Base-by-base conservation (phyloP, 208 protist species). In the Perkinsela sp. region DNA sequence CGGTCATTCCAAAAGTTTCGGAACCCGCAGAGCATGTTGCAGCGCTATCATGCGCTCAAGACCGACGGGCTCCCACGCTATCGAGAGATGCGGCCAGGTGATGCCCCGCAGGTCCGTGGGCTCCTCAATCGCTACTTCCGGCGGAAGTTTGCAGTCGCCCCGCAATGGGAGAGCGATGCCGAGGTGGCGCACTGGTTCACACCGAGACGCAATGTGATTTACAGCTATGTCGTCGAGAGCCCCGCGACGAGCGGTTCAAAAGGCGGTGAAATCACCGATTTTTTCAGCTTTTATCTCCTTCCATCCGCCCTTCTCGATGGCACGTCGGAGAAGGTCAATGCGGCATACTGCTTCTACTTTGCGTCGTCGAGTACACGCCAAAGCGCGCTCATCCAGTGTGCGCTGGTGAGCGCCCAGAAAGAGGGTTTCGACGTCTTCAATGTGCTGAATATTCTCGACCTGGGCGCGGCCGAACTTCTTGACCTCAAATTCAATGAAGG, bases 401-500 rank as follows among this genome's bases (percentile, higher is more conserved):
- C 89, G 30, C 81, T 97, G 0, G 88, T 94, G 65, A 30, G 91
- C 1, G 94, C 94, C 0, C 74, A 84, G 40, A 73, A 79, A 30
- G 70, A 77, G 13, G 83, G 85, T 48, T 97, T 94, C 73, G 97
- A 99, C 76, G 96, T 99, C 15, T 97, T 95, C 78, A 99, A 99
- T 80, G 85, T 88, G 68, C 85, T 99, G 0, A 85, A 98, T 67
- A 90, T 99, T 57, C 80, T 97, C 48, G 82, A 94, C 29, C 94
- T 94, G 75, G 69, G 73, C 66, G 75, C 83, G 0, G 76, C 90
- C 88, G 30, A 6, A n/a, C 66, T 97, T 1, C 77, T 92, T 16
- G 77, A 93, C n/a, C 78, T 98, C 32, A 94, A 96, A 72, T 99
- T 99, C 74, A 85, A 82, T 0, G 71, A 78, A 1, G 96, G 96